Evolutionary conservation across 352 stramenopile genomes (phyloP).

Genomic region (Globisporangium rhizosaccharum): DNA sequence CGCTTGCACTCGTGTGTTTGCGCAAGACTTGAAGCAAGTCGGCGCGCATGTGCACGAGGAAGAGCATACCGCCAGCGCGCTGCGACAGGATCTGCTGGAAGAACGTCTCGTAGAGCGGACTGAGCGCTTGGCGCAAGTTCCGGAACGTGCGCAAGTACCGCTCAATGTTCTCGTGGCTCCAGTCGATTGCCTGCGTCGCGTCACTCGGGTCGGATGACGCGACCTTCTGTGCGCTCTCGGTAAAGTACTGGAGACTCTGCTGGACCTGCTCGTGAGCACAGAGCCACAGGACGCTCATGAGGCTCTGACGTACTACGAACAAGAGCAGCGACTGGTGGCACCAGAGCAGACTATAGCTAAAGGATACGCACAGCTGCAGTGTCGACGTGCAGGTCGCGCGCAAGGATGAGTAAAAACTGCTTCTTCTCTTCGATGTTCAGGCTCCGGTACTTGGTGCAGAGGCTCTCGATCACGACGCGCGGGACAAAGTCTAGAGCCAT

Average conservation of each 20-base stretch:
- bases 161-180: conserved; percentile 68
- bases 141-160: conserved; percentile 71
- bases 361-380: conserved; percentile 24
- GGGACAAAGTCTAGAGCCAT: conserved; percentile 67
- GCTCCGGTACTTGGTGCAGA: conserved; percentile 55
- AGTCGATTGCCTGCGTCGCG: conserved; percentile 27
- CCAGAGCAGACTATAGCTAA: not conserved
- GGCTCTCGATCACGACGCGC: conserved; percentile 56
- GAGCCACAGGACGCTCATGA: too few species aligned
- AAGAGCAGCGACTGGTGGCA: not conserved
- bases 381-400: conserved; percentile 70
- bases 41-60: conserved; percentile 71
- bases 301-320: too few species aligned
- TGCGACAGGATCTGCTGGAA: conserved; percentile 84
- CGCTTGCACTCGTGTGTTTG: conserved; percentile 33
- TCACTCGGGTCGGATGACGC: not conserved
- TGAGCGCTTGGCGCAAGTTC: conserved; percentile 47
- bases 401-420: conserved; percentile 73
- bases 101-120: conserved; percentile 72
- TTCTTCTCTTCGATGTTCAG: conserved; percentile 80
- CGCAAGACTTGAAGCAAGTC: conserved; percentile 62
- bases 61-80: conserved; percentile 74
- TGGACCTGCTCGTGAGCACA: conserved; percentile 22
- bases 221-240: conserved; percentile 46
- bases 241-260: conserved; percentile 49